Percentiles rank a stretch among this genome's conserved stretches.
Evolutionary conservation across 768 basidiomycete genomes (phyloP).

Genomic region (Serendipita sp.): DNA sequence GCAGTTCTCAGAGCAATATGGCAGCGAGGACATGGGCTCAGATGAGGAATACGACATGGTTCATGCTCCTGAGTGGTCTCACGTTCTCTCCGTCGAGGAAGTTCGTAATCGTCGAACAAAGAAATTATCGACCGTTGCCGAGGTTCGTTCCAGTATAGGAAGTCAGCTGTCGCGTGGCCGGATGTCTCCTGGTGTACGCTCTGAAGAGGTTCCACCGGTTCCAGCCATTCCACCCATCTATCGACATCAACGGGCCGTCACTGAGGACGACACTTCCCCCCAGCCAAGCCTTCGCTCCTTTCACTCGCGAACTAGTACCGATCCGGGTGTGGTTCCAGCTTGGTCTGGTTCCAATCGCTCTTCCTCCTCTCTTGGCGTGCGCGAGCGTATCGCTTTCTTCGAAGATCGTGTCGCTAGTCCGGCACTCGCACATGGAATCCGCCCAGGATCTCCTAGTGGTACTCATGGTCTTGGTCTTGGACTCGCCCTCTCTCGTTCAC

Average conservation of each 20-base stretch:
- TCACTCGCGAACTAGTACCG: neutral
- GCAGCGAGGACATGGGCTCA: neutral
- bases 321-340: too few species aligned
- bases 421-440: too few species aligned
- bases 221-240: neutral
- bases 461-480: too few species aligned
- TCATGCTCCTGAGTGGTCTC: neutral
- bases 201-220: neutral
- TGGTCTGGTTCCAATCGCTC: too few species aligned
- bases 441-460: too few species aligned
- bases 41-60: neutral
- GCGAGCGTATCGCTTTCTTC: too few species aligned
- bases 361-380: too few species aligned
- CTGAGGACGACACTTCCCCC: neutral
- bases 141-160: neutral
- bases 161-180: neutral
- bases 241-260: neutral
- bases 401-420: too few species aligned
- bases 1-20: neutral
- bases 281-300: neutral
- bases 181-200: neutral
- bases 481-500: too few species aligned
- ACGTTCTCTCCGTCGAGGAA: neutral
- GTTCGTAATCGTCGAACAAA: neutral
- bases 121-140: neutral